A percentile compares a stretch with the other conserved stretches of the same genome.
Evolutionary conservation across 2,329 filamentous ascomycete species (phyloP).

Genomic region (Fusarium proliferatum): DNA sequence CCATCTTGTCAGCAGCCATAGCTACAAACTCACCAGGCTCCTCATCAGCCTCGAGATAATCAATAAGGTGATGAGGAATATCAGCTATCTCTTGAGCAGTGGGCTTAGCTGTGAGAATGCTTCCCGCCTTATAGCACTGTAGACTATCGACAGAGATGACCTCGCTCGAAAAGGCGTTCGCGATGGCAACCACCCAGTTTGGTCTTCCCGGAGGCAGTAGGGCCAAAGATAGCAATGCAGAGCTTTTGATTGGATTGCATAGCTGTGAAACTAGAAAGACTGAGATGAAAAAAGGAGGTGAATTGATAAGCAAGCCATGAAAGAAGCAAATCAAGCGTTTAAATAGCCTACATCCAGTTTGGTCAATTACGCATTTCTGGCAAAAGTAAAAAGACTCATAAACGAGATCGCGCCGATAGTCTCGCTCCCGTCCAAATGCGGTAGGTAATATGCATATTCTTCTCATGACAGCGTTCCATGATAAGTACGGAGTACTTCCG

Average conservation of each 20-base stretch:
- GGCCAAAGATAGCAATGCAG: not conserved
- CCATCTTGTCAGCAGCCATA: not conserved
- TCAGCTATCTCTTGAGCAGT: not conserved
- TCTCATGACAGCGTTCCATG: not conserved
- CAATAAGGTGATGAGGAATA: not conserved
- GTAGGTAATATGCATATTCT: not conserved
- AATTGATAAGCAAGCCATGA: not conserved
- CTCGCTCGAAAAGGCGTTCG: not conserved
- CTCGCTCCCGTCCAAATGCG: not conserved
- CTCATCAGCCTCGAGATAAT: not conserved
- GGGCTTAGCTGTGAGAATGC: not conserved
- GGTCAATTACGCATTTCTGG: not conserved
- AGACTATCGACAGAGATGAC: not conserved
- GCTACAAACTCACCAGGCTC: not conserved
- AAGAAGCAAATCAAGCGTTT: not conserved
- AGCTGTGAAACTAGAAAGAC: rapidly evolving
- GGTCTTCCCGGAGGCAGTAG: not conserved
- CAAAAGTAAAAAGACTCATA: not conserved
- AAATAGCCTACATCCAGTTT: not conserved
- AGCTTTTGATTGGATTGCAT: not conserved
- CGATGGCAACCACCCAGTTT: not conserved
- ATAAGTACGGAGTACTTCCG: not conserved
- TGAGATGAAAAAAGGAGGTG: not conserved
- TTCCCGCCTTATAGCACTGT: not conserved
- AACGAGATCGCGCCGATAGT: not conserved